Evolutionary conservation across 148 eudicot species (phyloP).

Genomic region (Spergularia bocconei): DNA sequence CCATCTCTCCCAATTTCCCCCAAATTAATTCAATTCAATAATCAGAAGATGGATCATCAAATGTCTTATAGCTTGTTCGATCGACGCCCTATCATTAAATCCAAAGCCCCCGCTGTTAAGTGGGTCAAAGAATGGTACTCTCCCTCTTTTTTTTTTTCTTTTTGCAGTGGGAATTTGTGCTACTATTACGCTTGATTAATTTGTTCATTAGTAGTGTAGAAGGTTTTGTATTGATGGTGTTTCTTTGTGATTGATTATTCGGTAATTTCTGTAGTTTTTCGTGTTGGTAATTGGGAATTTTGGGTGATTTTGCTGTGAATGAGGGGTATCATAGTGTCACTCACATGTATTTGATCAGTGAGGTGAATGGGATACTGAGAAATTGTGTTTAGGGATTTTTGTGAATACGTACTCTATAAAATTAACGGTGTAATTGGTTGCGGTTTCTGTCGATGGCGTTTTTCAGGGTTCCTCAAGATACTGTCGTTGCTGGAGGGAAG

Average conservation of each 20-base stretch:
- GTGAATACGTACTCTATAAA: too few relatives aligned
- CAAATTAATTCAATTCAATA: not conserved
- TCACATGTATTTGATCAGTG: too few relatives aligned
- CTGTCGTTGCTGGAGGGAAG: constrained; percentile 92
- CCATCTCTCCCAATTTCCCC: not conserved
- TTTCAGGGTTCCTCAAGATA: constrained; percentile 90
- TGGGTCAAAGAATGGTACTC: constrained; percentile 76
- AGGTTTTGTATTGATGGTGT: too few relatives aligned
- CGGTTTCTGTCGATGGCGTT: constrained; percentile 14
- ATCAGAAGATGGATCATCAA: constrained; percentile 46
- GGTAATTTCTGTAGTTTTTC: not conserved
- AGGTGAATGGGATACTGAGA: too few relatives aligned
- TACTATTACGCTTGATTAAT: too few relatives aligned
- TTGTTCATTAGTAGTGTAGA: too few relatives aligned
- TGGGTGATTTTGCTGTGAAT: too few relatives aligned
- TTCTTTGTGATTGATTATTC: too few relatives aligned
- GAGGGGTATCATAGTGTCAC: too few relatives aligned
- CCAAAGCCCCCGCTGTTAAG: constrained; percentile 69
- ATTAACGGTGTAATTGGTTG: not conserved
- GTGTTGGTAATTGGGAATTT: too few relatives aligned
- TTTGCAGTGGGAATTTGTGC: not conserved
- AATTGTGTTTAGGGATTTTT: too few relatives aligned
- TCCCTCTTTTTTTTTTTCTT: not conserved
- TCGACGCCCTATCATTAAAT: constrained; percentile 66
- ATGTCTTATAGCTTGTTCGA: constrained; percentile 52